These are phyloP conservation scores for Citrus hindsii DNA, from an alignment of 345 rosid genomes.

Conservation along the genomic window DNA sequence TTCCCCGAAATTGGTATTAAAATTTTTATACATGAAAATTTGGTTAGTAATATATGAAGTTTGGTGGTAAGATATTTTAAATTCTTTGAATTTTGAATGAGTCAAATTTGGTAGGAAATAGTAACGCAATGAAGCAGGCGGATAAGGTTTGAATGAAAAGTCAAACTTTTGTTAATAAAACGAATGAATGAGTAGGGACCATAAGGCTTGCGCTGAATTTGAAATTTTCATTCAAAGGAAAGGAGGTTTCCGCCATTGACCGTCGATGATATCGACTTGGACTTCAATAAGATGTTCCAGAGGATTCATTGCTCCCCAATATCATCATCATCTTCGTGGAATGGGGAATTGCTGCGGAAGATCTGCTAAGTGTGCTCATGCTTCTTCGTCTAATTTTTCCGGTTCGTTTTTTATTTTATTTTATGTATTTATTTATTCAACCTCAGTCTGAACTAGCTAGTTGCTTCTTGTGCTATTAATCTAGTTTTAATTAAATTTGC, in stretches of 20 bases:
- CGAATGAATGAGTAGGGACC: not conserved
- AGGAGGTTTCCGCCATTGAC: not conserved
- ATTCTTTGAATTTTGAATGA: not conserved
- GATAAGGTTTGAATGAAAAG: not conserved
- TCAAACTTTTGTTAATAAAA: not conserved
- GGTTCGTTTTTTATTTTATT: not conserved
- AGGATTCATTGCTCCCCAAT: not conserved
- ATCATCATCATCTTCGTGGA: not conserved
- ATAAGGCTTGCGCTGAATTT: not conserved
- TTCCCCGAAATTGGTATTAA: not conserved
- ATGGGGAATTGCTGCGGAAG: not conserved
- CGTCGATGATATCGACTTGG: not conserved
- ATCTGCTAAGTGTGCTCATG: not conserved
- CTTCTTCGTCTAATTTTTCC: not conserved
- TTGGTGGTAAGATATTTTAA: not conserved
- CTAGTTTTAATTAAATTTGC: not conserved
- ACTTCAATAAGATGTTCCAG: not conserved
- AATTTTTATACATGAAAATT: too few relatives aligned
- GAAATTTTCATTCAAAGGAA: not conserved
- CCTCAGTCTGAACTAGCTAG: not conserved
- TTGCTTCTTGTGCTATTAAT: not conserved
- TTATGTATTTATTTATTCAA: not conserved
- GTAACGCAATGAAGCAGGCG: not conserved
- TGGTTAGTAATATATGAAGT: not conserved
- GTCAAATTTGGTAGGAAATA: not conserved